These are phyloP conservation scores for Thraustotheca clavata DNA, from an alignment of 352 stramenopile genomes.

Conservation along the genomic window DNA sequence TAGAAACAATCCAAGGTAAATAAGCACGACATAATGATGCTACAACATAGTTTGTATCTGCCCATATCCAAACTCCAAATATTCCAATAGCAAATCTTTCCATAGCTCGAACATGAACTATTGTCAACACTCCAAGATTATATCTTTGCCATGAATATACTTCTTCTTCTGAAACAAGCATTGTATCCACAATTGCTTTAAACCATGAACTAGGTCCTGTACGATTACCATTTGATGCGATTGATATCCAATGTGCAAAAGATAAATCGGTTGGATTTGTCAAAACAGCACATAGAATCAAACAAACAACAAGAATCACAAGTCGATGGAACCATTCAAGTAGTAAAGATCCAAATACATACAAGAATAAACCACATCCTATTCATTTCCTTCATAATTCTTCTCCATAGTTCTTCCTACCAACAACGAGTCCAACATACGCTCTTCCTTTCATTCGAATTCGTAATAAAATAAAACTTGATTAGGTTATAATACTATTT, in stretches of 20 bases:
- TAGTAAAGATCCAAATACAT: neutral
- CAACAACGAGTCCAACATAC: no score
- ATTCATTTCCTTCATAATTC: no score
- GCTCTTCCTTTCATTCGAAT: no score
- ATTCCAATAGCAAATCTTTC: slow-evolving; percentile 58
- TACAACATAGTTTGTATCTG: slow-evolving; percentile 38
- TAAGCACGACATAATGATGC: slow-evolving; percentile 31
- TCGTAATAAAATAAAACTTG: no score
- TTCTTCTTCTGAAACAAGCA: neutral
- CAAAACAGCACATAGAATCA: neutral
- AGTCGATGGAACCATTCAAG: neutral
- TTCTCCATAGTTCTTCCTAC: no score
- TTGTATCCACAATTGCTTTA: neutral
- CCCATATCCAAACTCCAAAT: slow-evolving; percentile 67
- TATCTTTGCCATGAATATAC: slow-evolving; percentile 39
- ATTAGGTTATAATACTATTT: no score
- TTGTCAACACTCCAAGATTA: slow-evolving; percentile 52
- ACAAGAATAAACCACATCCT: neutral
- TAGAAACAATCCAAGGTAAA: neutral
- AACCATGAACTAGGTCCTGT: neutral
- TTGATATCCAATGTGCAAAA: slow-evolving; percentile 4
- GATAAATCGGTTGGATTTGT: slow-evolving; percentile 8
- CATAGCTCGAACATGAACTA: slow-evolving; percentile 50
- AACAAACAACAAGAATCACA: neutral
- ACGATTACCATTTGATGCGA: neutral